phyloP scores from a whole-genome alignment of 1,284 basidiomycete genomes.

The Tilletia caries region DNA sequence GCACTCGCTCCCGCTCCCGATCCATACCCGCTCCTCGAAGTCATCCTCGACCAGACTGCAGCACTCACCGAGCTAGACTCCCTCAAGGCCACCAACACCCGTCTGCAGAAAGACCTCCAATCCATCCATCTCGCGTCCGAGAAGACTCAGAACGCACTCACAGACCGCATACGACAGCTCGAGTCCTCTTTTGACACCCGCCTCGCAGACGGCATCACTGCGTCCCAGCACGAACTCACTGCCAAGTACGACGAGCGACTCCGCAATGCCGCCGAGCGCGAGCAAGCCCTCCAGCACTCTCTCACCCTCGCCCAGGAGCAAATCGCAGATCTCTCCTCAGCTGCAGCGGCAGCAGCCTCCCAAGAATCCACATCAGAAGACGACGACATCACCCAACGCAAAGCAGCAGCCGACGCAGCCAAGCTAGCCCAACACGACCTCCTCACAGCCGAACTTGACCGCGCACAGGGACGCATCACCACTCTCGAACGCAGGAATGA shows the following conservation, averaged over 20 bases:
- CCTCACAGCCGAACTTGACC: constrained; percentile 83
- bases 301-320: constrained; percentile 79
- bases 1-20: constrained; percentile 66
- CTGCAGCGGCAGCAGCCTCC: constrained; percentile 72
- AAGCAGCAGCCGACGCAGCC: constrained; percentile 16
- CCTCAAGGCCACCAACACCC: constrained; percentile 24
- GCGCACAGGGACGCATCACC: constrained; percentile 85
- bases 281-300: constrained; percentile 84
- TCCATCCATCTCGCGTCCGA: not conserved
- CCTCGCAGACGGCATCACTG: constrained; percentile 75
- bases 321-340: constrained; percentile 79
- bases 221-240: constrained; percentile 90
- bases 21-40: constrained; percentile 90
- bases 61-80: constrained; percentile 30
- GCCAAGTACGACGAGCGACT: constrained; percentile 94
- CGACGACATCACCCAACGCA: constrained; percentile 66
- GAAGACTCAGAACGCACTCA: constrained; percentile 16
- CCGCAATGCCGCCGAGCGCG: constrained; percentile 88
- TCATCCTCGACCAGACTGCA: constrained; percentile 65
- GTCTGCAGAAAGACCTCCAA: constrained; percentile 23
- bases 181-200: constrained; percentile 75
- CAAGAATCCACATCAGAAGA: constrained; percentile 63
- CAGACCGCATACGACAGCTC: constrained; percentile 57
- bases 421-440: constrained; percentile 62
- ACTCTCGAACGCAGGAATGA: constrained; percentile 90